A percentile compares a stretch with the other conserved stretches of the same genome.
Conservation (phyloP, 345 rosid species). For the Syzygium jambos region DNA sequence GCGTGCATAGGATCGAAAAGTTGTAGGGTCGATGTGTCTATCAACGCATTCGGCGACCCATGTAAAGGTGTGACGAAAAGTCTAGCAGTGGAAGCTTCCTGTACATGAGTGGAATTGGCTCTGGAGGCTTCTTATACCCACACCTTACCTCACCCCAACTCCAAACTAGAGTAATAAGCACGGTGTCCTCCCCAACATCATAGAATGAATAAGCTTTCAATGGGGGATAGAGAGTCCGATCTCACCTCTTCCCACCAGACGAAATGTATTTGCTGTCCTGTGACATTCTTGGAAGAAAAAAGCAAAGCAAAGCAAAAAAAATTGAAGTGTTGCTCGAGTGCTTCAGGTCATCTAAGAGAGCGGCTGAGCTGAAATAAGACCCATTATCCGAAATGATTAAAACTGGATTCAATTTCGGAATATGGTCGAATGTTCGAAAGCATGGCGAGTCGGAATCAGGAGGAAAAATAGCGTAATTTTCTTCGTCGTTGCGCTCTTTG, state of each 20-base stretch:
- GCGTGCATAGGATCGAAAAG: slow-evolving; percentile 80
- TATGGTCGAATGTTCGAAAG: neutral
- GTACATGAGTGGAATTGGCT: slow-evolving; percentile 17
- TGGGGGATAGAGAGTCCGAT: neutral
- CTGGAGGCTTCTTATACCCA: neutral
- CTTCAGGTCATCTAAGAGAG: neutral
- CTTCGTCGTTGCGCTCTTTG: no score
- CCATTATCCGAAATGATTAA: neutral
- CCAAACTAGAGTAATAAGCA: neutral
- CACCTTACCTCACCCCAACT: neutral
- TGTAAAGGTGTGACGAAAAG: slow-evolving; percentile 66
- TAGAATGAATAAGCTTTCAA: neutral
- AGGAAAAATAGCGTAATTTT: no score
- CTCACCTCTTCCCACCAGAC: neutral
- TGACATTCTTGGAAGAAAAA: neutral
- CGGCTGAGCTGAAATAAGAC: neutral
- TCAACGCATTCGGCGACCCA: slow-evolving; percentile 64
- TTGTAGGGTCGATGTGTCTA: slow-evolving; percentile 61
- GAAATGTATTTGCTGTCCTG: neutral
- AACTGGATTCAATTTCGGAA: neutral
- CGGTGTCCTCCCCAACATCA: neutral
- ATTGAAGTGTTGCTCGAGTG: neutral
- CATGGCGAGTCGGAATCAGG: neutral
- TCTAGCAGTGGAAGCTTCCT: slow-evolving; percentile 87
- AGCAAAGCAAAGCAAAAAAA: neutral